Conservation (phyloP, 108 stramenopile species). For the Aurantiochytrium sp. region DNA sequence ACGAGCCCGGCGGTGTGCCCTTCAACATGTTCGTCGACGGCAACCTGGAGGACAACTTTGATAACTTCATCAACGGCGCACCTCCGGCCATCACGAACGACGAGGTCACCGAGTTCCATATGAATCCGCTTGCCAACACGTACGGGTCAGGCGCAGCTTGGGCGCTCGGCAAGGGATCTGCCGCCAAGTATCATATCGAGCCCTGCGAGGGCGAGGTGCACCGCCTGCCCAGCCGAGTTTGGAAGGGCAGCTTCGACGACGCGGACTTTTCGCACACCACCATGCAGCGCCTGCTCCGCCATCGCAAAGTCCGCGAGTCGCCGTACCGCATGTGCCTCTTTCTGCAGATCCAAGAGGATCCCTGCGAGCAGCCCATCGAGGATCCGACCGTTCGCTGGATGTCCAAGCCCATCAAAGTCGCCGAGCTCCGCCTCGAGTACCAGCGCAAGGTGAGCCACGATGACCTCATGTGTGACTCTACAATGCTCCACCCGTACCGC, state of each 20-base stretch:
- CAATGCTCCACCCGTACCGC: neutral
- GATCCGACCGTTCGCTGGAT: neutral
- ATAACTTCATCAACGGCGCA: neutral
- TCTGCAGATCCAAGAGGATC: neutral
- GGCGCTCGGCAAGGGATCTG: neutral
- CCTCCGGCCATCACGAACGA: neutral
- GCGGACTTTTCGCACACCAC: neutral
- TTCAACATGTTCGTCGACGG: conserved; percentile 7
- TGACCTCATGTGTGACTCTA: neutral
- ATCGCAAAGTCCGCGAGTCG: neutral
- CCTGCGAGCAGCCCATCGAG: neutral
- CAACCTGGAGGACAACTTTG: neutral
- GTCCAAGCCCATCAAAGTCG: neutral
- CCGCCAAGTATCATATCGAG: neutral
- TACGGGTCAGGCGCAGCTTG: neutral
- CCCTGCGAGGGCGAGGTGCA: neutral
- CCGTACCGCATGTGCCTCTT: neutral
- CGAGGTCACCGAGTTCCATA: neutral
- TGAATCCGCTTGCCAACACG: neutral
- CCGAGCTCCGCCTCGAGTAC: neutral
- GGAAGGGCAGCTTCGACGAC: neutral
- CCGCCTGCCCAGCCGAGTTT: neutral
- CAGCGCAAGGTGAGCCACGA: neutral
- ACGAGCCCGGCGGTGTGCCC: neutral
- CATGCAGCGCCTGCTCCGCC: neutral